A percentile compares a stretch with the other conserved stretches of the same genome.
These are phyloP conservation scores for Hydnomerulius pinastri DNA, from an alignment of 768 basidiomycete species.

Conservation along the genomic window DNA sequence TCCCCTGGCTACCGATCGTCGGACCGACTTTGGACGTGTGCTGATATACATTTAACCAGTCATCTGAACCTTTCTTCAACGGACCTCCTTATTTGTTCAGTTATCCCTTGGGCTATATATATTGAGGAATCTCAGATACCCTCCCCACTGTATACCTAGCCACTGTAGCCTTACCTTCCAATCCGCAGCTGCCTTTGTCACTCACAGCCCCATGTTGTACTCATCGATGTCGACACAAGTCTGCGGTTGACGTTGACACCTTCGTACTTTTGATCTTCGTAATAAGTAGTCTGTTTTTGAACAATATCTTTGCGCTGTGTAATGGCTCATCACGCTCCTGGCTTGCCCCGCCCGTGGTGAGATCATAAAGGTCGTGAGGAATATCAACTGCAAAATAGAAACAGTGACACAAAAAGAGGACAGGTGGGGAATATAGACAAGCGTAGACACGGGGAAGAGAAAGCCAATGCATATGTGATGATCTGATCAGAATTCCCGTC, in stretches of 20 bases:
- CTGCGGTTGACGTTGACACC: neutral
- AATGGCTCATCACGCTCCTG: neutral
- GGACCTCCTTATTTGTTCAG: neutral
- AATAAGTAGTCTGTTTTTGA: neutral
- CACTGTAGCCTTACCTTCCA: conserved; percentile 39
- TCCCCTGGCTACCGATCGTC: neutral
- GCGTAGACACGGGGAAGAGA: conserved; percentile 3
- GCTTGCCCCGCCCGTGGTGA: neutral
- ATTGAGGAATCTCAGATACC: conserved; percentile 20
- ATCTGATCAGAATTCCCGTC: conserved; percentile 27
- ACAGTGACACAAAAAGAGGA: conserved; percentile 4
- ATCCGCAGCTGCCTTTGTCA: neutral
- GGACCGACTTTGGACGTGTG: neutral
- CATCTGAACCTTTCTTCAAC: conserved; percentile 30
- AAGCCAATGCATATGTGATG: conserved; percentile 10
- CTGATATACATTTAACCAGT: conserved; percentile 26
- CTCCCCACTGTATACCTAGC: conserved; percentile 36
- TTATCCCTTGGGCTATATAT: conserved; percentile 16
- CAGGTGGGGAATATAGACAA: conserved; percentile 3
- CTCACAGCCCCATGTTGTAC: neutral
- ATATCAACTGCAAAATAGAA: neutral
- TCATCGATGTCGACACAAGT: neutral
- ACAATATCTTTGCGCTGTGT: no score
- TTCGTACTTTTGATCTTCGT: conserved; percentile 1
- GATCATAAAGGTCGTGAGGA: neutral